Percentiles rank a stretch among this genome's conserved stretches.
Evolutionary conservation across 1,284 basidiomycete species (phyloP).

Genomic region (Ceratobasidium sp.): DNA sequence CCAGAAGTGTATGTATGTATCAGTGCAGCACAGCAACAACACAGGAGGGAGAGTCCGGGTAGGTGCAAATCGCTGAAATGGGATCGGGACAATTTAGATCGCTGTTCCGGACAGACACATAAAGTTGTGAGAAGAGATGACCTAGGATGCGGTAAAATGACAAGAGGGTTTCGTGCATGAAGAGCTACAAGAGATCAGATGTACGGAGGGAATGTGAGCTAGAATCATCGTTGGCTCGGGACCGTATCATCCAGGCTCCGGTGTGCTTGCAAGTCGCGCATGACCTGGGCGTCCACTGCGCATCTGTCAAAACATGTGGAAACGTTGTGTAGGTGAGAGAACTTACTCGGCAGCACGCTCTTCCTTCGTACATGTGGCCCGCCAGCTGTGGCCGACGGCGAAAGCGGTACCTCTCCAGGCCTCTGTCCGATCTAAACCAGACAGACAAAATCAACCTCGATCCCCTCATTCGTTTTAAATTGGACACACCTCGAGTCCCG

Average conservation of each 20-base stretch:
- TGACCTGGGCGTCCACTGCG: conserved; percentile 85
- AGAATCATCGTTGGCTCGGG: conserved; percentile 40
- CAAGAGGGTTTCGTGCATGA: conserved; percentile 28
- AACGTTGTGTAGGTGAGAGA: conserved; percentile 35
- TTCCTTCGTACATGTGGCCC: conserved; percentile 80
- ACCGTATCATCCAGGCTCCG: conserved; percentile 70
- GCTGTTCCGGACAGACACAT: conserved; percentile 37
- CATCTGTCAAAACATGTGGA: conserved; percentile 52
- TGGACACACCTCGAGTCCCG: conserved; percentile 80
- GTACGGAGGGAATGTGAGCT: background rate
- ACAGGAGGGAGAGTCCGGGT: conserved; percentile 9
- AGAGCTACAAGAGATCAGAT: conserved; percentile 12
- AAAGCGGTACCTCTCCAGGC: conserved; percentile 32
- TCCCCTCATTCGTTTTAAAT: conserved; percentile 56
- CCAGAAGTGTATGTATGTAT: conserved; percentile 44
- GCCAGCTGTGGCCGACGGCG: conserved; percentile 34
- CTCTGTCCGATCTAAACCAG: conserved; percentile 6
- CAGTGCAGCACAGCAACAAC: conserved; percentile 40
- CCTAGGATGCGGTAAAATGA: conserved; percentile 9
- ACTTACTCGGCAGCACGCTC: conserved; percentile 83
- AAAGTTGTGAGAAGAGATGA: conserved; percentile 15
- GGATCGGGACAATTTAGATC: conserved; percentile 10
- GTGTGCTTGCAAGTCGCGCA: conserved; percentile 88
- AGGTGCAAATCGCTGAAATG: conserved; percentile 21
- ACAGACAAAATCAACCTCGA: conserved; percentile 3